These are phyloP conservation scores for Trichosanthes cucumerina DNA, from an alignment of 306 rosid genomes.

Conservation along the genomic window DNA sequence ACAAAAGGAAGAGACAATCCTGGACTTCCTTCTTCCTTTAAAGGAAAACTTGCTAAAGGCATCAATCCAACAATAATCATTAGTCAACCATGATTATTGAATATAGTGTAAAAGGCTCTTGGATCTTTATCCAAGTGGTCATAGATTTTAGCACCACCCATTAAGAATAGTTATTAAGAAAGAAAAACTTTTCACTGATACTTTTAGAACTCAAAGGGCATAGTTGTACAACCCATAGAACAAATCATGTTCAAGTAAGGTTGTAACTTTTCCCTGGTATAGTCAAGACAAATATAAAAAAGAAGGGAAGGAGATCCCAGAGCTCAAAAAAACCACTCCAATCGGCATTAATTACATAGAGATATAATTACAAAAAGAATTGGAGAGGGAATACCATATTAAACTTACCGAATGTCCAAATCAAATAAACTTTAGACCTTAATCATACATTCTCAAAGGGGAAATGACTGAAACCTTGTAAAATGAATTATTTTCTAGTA, in stretches of 20 bases:
- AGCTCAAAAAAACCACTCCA: neutral
- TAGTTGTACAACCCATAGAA: too few relatives aligned
- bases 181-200: neutral
- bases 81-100: neutral
- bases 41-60: neutral
- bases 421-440: neutral
- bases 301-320: neutral
- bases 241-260: too few relatives aligned
- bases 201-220: too few relatives aligned
- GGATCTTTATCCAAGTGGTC: neutral
- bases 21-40: neutral
- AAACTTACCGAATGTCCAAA: neutral
- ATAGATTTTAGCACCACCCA: neutral
- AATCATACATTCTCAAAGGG: neutral
- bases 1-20: neutral
- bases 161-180: neutral
- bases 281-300: neutral
- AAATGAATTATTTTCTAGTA: neutral
- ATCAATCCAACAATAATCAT: neutral
- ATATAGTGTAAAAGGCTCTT: neutral
- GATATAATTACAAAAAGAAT: neutral
- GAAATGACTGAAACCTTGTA: neutral
- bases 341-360: neutral
- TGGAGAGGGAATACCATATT: neutral
- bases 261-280: neutral